Percentiles rank a stretch among this genome's conserved stretches.
These are phyloP conservation scores for Pythium grandisporangium DNA, from an alignment of 352 stramenopile species.

Conservation along the genomic window DNA sequence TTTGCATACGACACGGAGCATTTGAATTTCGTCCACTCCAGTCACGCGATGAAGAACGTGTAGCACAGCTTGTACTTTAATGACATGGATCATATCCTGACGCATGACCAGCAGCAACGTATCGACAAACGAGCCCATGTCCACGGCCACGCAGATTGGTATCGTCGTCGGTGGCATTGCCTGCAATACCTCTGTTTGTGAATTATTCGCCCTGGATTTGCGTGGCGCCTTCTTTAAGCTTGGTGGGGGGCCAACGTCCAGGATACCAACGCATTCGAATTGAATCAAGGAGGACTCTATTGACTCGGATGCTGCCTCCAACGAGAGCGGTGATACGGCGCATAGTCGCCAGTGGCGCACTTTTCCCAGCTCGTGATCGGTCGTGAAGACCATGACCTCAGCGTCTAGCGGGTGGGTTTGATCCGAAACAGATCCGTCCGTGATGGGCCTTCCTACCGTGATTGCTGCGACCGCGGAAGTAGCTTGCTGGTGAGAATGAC, in stretches of 20 bases:
- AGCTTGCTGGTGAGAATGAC: no score
- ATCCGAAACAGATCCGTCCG: no score
- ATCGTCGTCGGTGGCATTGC: no score
- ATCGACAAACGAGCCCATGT: conserved; percentile 39
- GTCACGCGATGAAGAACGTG: conserved; percentile 13
- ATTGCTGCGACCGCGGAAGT: conserved; percentile 8
- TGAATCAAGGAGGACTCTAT: background rate
- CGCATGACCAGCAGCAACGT: conserved; percentile 40
- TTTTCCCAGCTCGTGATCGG: conserved; percentile 3
- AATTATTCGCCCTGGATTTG: no score
- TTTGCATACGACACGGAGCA: background rate
- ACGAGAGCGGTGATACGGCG: no score
- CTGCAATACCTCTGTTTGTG: no score
- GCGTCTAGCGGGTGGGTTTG: no score
- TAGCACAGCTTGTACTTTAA: conserved; percentile 51
- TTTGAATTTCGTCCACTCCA: conserved; percentile 12
- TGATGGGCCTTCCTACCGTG: no score
- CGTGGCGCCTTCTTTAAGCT: no score
- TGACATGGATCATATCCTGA: conserved; percentile 48
- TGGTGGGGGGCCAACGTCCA: conserved; percentile 2
- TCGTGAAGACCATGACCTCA: conserved; percentile 12
- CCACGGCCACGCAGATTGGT: conserved; percentile 32
- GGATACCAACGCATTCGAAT: conserved; percentile 6
- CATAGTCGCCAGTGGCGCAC: conserved; percentile 11
- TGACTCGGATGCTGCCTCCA: background rate